Evolutionary conservation across 2,329 filamentous ascomycete species (phyloP).

Genomic region (Chaetomium globosum): DNA sequence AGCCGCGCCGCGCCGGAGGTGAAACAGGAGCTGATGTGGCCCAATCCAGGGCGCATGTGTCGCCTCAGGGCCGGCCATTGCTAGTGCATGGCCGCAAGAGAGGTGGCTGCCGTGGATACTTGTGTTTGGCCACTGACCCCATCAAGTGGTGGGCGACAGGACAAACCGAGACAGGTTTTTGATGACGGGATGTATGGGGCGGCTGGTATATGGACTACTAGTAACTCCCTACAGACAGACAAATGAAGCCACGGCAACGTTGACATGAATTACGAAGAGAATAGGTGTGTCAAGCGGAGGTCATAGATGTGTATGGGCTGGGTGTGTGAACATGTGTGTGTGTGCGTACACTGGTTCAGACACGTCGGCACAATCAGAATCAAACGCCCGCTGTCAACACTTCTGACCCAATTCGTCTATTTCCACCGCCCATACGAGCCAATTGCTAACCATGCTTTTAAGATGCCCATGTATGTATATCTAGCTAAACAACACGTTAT

Average conservation of each 20-base stretch:
- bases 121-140: conserved; percentile 32
- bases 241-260: conserved; percentile 27
- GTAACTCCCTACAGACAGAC: conserved; percentile 26
- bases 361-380: too few species aligned
- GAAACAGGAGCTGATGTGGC: conserved; percentile 17
- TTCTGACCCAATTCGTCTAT: background rate
- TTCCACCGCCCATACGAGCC: background rate
- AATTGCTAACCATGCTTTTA: background rate
- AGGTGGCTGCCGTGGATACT: conserved; percentile 29
- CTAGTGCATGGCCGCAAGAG: conserved; percentile 39
- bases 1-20: conserved; percentile 27
- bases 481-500: background rate
- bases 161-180: conserved; percentile 18
- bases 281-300: background rate
- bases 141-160: conserved; percentile 38
- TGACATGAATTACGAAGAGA: conserved; percentile 2
- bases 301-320: background rate
- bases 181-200: conserved; percentile 13
- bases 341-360: too few species aligned
- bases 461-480: background rate
- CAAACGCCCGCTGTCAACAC: too few species aligned
- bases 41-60: conserved; percentile 24
- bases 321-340: background rate
- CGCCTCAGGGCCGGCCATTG: conserved; percentile 34
- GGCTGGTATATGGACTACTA: conserved; percentile 9